Percentiles rank a stretch among this genome's conserved stretches.
These are phyloP conservation scores for Sporothrix protearum DNA, from an alignment of 2,329 filamentous ascomycete genomes.

Conservation along the genomic window DNA sequence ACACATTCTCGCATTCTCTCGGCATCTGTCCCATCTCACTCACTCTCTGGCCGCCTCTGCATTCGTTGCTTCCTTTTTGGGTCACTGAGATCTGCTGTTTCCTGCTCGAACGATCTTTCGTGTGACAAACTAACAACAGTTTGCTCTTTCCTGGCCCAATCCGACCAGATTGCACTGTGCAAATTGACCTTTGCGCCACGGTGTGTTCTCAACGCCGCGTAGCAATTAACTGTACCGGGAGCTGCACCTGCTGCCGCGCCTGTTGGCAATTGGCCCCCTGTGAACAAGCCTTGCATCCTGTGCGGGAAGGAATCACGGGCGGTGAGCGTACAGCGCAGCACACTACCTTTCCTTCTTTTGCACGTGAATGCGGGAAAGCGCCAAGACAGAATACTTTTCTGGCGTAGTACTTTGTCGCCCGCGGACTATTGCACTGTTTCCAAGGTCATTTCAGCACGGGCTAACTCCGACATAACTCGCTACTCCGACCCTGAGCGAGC, in stretches of 20 bases:
- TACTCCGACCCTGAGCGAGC: conserved; percentile 5
- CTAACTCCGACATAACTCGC: conserved; percentile 18
- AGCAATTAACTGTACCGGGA: conserved; percentile 4
- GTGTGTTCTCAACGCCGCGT: background rate
- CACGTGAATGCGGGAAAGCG: background rate
- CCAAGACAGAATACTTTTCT: conserved; percentile 1
- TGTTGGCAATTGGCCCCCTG: conserved; percentile 9
- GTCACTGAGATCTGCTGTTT: background rate
- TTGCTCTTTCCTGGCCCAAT: background rate
- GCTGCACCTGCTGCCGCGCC: conserved; percentile 1
- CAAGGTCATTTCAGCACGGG: background rate
- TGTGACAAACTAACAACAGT: background rate
- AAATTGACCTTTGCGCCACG: background rate
- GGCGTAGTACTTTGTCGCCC: background rate
- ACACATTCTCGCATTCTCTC: background rate
- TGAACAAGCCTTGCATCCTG: background rate
- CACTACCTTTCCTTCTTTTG: background rate
- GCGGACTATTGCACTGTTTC: conserved; percentile 17
- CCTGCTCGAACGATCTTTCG: background rate
- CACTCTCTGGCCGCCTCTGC: background rate
- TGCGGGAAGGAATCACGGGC: background rate
- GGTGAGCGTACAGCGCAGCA: background rate
- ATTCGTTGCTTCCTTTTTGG: background rate
- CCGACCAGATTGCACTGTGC: background rate
- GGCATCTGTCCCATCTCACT: background rate